Evolutionary conservation across 1,139 yeast species (phyloP), one percentile per base, ranked within the genome.

Genomic region (Hansenula lynferdii): DNA sequence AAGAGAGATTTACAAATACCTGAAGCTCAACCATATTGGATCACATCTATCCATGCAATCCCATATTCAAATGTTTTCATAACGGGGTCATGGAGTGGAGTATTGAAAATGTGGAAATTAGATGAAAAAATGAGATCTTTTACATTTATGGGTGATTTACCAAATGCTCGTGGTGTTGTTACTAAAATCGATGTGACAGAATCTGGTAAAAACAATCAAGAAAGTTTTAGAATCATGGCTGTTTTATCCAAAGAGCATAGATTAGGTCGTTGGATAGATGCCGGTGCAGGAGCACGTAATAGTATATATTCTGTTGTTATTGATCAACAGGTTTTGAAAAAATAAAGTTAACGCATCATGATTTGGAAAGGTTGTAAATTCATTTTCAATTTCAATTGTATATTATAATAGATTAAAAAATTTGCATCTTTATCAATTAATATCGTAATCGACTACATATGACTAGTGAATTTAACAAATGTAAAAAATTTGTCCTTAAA

Each of bases 41-140:
- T 94, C 50, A 89, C 97, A 0, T 69, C 92, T 2, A 61, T 92
- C 11, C 71, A 80, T 54, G 87, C 95, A 1, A 67, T 92, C n/a
- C 97, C 98, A n/a, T 90, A 75, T 57, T 75, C 92, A 20, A 90
- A 94, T 56, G 61, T 87, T 8, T 86, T 92, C 54, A 65, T 92
- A 38, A 78, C 89, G 19, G 98, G 98, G 1, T 89, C 97, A 3
- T 85, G 86, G 80, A 75, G 77, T 56, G 97, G 97, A 4, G 60
- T 67, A 7, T 60, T 86, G 41, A 77, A 75, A 45, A 70, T 87
- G 34, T 92, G 97, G 97, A 77, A 76, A 53, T 59, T 92, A 26
- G 76, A 74, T 39, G 80, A 74, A 36, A 81, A 77, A 40, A 60
- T 81, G 53, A 72, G 95, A 49, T 64, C 69, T 26, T 85, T 87